Percentiles rank a stretch among this genome's conserved stretches.
phyloP scores from a whole-genome alignment of 1,139 yeast genomes.

The Kazachstania sp. region DNA sequence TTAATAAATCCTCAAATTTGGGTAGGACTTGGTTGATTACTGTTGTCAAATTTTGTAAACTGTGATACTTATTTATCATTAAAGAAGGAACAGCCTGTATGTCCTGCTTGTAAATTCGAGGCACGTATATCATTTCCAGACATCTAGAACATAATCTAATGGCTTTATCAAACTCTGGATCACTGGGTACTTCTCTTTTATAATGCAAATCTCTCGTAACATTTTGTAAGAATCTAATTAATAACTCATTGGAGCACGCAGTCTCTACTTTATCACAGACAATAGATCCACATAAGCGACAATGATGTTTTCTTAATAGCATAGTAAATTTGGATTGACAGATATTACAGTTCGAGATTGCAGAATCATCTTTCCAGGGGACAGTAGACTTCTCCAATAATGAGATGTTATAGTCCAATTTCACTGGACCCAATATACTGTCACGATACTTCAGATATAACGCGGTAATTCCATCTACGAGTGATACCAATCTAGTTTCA shows the following conservation, averaged over 20 bases:
- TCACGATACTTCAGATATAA: conserved; percentile 17
- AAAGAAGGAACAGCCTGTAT: conserved; percentile 19
- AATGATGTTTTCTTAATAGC: conserved; percentile 71
- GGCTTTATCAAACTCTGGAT: conserved; percentile 17
- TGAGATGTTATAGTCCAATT: conserved; percentile 24
- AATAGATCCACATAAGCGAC: conserved; percentile 72
- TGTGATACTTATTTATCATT: conserved; percentile 28
- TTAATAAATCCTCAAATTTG: conserved; percentile 34
- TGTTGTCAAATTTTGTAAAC: conserved; percentile 31
- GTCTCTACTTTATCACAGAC: conserved; percentile 63
- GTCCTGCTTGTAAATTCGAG: conserved; percentile 44
- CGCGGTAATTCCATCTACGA: conserved; percentile 29
- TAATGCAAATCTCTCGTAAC: conserved; percentile 28
- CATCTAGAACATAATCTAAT: conserved; percentile 63
- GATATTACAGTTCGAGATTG: conserved; percentile 48
- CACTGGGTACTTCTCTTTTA: conserved; percentile 15
- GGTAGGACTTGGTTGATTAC: conserved; percentile 37
- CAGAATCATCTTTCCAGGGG: conserved; percentile 59
- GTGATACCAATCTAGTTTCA: conserved; percentile 54
- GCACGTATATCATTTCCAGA: conserved; percentile 51
- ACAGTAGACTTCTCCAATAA: conserved; percentile 46
- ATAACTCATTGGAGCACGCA: conserved; percentile 68
- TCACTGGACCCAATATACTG: conserved; percentile 20
- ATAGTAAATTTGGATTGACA: conserved; percentile 53
- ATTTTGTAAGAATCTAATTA: conserved; percentile 37